Percentiles rank a stretch among this genome's conserved stretches.
Evolutionary conservation across 345 rosid genomes (phyloP).

Genomic region (Populus pruinosa): DNA sequence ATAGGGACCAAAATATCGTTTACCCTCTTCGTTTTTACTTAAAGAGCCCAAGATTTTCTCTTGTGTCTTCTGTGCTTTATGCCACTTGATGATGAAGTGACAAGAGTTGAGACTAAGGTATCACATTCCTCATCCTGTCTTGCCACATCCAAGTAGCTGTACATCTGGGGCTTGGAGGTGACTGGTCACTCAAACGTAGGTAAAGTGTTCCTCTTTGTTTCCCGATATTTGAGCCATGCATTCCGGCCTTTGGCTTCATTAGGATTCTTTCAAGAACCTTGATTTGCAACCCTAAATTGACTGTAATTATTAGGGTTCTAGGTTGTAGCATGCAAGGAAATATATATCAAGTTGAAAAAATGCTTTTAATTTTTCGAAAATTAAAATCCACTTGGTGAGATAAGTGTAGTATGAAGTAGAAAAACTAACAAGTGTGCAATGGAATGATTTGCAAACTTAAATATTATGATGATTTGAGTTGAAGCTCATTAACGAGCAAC

Average conservation of each 20-base stretch:
- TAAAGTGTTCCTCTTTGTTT: slow-evolving; percentile 18
- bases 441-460: too few species aligned
- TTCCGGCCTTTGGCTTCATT: neutral
- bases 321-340: too few species aligned
- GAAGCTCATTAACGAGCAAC: too few species aligned
- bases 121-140: slow-evolving; percentile 3
- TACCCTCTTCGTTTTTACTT: neutral
- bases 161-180: slow-evolving; percentile 15
- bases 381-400: too few species aligned
- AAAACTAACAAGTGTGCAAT: too few species aligned
- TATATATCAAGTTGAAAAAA: too few species aligned
- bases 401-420: too few species aligned
- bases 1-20: neutral
- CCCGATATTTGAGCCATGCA: neutral
- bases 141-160: slow-evolving; percentile 12
- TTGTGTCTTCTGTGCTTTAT: neutral
- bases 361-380: too few species aligned
- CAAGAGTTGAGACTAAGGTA: neutral
- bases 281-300: too few species aligned
- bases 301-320: too few species aligned
- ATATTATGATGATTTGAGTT: too few species aligned
- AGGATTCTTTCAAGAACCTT: neutral
- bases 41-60: neutral
- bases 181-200: slow-evolving; percentile 11
- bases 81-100: neutral